Evolutionary conservation across 208 protist species (phyloP).

Genomic region (Acanthamoeba healyi): DNA sequence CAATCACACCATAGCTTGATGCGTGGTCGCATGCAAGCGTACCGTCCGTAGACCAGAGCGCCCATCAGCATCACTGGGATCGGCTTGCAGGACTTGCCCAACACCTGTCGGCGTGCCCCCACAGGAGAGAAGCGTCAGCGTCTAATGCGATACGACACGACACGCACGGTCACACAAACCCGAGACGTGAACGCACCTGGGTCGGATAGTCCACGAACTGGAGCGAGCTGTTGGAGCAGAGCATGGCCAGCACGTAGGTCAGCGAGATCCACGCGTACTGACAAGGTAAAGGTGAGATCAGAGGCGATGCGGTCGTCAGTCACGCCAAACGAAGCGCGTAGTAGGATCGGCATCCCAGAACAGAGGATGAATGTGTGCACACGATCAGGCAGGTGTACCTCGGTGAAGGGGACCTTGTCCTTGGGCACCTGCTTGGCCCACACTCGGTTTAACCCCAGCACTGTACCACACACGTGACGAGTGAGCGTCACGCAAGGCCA

Average conservation of each 20-base stretch:
- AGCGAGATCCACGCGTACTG: constrained; percentile 58
- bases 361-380: background rate
- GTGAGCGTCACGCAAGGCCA: too few species aligned
- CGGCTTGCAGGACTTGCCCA: constrained; percentile 63
- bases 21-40: too few species aligned
- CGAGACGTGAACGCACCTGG: background rate
- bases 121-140: too few species aligned
- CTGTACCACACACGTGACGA: background rate
- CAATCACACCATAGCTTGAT: too few species aligned
- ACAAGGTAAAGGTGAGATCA: background rate
- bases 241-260: constrained; percentile 51
- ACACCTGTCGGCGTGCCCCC: background rate
- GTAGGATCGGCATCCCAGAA: too few species aligned
- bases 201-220: constrained; percentile 69
- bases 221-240: constrained; percentile 47
- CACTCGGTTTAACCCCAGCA: background rate
- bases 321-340: background rate
- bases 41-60: background rate
- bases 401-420: constrained; percentile 30
- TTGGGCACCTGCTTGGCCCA: background rate
- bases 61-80: constrained; percentile 70
- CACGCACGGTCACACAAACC: background rate
- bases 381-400: background rate
- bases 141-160: background rate
- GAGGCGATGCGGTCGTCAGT: background rate